Evolutionary conservation across 2,329 filamentous ascomycete genomes (phyloP).

Genomic region (Fulvia fulva): DNA sequence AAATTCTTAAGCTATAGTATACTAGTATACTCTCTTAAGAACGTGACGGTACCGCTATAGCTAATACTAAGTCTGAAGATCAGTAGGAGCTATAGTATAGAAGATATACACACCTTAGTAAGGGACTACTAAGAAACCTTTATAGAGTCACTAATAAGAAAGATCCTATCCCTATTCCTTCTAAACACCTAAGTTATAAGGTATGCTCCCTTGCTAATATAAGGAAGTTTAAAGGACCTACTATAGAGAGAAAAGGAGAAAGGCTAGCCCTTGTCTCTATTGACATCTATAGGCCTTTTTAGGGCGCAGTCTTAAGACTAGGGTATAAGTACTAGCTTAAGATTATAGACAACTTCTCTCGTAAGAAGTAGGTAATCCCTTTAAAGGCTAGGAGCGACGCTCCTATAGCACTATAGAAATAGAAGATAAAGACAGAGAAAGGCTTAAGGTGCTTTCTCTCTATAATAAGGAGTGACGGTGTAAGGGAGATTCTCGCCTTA

Average conservation of each 20-base stretch:
- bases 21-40: too few species aligned
- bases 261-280: background rate
- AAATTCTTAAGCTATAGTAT: background rate
- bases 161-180: background rate
- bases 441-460: background rate
- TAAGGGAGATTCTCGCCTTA: background rate
- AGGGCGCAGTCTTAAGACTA: background rate
- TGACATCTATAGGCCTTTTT: background rate
- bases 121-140: background rate
- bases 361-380: background rate
- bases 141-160: background rate
- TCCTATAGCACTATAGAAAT: background rate
- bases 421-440: background rate
- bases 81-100: background rate
- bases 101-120: background rate
- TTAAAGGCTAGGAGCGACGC: background rate
- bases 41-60: too few species aligned
- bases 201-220: background rate
- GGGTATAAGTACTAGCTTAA: background rate
- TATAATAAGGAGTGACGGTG: background rate
- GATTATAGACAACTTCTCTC: background rate
- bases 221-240: background rate
- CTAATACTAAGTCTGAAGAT: background rate
- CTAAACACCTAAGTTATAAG: background rate
- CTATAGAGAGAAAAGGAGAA: background rate